phyloP scores from a whole-genome alignment of 345 rosid genomes.

The Triadica sebifera region DNA sequence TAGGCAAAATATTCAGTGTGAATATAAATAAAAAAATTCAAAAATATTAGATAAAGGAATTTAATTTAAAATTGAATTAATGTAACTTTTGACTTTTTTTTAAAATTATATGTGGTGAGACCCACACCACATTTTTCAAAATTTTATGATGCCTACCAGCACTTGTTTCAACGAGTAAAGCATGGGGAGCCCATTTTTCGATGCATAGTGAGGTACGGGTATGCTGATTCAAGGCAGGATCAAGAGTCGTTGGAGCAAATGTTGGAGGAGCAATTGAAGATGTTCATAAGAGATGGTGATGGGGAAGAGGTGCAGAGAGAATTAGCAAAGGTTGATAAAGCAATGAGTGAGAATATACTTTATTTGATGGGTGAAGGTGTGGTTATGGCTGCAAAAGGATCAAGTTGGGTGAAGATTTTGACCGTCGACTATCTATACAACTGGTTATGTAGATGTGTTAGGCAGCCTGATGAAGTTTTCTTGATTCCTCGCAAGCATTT shows the following conservation, averaged over 20 bases:
- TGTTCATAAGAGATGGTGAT: conserved; percentile 27
- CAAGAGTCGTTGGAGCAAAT: conserved; percentile 30
- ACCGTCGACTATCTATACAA: conserved; percentile 37
- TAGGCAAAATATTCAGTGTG: too few relatives aligned
- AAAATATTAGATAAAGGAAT: too few relatives aligned
- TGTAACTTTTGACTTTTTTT: too few relatives aligned
- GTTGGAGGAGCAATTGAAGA: conserved; percentile 33
- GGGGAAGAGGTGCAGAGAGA: background rate
- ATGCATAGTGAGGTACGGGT: conserved; percentile 52
- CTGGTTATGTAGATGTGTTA: conserved; percentile 44
- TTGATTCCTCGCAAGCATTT: conserved; percentile 46
- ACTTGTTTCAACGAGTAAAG: conserved; percentile 35
- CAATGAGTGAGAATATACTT: conserved; percentile 34
- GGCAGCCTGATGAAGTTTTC: conserved; percentile 37
- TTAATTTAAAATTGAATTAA: too few relatives aligned
- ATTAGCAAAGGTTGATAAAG: conserved; percentile 10
- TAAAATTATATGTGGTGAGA: too few relatives aligned
- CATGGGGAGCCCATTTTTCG: conserved; percentile 34
- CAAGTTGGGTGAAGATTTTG: conserved; percentile 36
- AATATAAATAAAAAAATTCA: too few relatives aligned
- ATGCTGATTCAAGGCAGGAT: conserved; percentile 33
- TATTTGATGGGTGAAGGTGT: conserved; percentile 49
- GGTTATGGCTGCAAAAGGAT: conserved; percentile 34
- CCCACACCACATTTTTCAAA: too few relatives aligned
- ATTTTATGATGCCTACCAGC: too few relatives aligned